Conservation (phyloP, 345 rosid species). For the Salix viminalis region DNA sequence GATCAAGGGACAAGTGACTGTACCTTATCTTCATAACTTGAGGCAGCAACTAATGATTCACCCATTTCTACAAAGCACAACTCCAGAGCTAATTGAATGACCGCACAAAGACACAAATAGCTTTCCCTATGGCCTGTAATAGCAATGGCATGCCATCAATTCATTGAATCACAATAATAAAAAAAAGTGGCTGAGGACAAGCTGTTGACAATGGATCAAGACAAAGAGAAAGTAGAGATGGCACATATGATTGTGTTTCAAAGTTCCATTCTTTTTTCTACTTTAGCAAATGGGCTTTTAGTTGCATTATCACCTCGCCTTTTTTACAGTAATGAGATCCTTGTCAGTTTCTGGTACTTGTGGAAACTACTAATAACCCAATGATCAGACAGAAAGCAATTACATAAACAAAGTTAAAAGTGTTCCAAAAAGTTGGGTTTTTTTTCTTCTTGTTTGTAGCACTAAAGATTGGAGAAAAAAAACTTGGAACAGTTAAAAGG, state of each 20-base stretch:
- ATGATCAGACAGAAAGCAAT: slow-evolving; percentile 15
- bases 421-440: no score
- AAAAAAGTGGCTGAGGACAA: slow-evolving; percentile 10
- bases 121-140: slow-evolving; percentile 4
- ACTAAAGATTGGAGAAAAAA: neutral
- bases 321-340: slow-evolving; percentile 18
- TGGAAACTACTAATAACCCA: slow-evolving; percentile 30
- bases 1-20: slow-evolving; percentile 26
- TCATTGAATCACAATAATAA: slow-evolving; percentile 14
- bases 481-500: neutral
- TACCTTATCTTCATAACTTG: slow-evolving; percentile 53
- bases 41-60: slow-evolving; percentile 48
- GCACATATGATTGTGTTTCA: slow-evolving; percentile 36
- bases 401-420: neutral
- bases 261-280: neutral
- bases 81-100: slow-evolving; percentile 24
- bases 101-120: slow-evolving; percentile 15
- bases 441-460: neutral
- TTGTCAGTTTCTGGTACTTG: slow-evolving; percentile 40
- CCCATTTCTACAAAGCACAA: slow-evolving; percentile 41
- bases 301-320: slow-evolving; percentile 5
- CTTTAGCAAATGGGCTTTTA: neutral
- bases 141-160: slow-evolving; percentile 15
- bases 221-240: slow-evolving; percentile 20
- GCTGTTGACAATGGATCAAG: slow-evolving; percentile 18